Conservation (phyloP, 2,329 filamentous ascomycete species). For the Scytalidium lignicola region DNA sequence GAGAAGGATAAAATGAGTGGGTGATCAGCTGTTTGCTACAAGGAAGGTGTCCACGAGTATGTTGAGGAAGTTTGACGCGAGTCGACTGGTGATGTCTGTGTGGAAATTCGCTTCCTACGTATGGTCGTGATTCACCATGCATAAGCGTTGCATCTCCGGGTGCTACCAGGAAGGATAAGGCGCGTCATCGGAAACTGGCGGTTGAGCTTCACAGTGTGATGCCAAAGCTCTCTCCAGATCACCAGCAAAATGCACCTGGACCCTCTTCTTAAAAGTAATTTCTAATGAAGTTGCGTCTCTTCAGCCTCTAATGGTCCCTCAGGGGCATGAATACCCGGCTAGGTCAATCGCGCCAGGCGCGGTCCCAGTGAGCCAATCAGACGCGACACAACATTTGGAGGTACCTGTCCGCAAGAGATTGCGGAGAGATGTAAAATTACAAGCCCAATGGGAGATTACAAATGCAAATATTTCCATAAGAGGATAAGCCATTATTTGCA, state of each 20-base stretch:
- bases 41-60: background rate
- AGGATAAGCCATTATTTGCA: no score
- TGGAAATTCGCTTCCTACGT: background rate
- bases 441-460: no score
- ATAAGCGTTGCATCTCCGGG: background rate
- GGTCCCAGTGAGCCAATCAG: background rate
- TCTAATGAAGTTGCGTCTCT: no score
- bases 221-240: no score
- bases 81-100: background rate
- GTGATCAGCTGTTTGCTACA: background rate
- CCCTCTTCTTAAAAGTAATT: no score
- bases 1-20: background rate
- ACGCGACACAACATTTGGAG: background rate
- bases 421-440: no score
- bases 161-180: background rate
- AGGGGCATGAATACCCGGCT: background rate
- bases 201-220: no score
- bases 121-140: background rate
- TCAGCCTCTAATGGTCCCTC: background rate
- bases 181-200: background rate
- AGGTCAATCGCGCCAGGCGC: background rate
- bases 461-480: no score
- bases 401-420: background rate
- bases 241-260: background rate
- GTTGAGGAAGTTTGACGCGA: background rate